Conservation (phyloP, 768 basidiomycete genomes). For the Leucosporidium scottii region DNA sequence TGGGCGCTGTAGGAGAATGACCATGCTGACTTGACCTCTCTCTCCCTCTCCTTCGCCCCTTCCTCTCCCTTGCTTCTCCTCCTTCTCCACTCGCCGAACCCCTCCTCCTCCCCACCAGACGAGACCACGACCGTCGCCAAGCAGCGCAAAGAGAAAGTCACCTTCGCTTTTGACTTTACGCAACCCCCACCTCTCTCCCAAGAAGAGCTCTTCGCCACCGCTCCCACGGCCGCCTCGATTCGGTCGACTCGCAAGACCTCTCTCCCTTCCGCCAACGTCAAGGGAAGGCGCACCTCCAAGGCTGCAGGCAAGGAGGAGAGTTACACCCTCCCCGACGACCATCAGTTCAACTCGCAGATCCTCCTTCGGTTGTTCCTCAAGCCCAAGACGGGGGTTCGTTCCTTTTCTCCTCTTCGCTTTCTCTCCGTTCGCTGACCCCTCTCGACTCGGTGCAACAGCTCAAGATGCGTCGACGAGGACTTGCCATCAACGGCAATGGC, state of each 20-base stretch:
- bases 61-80: constrained; percentile 5
- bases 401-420: background rate
- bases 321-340: constrained; percentile 84
- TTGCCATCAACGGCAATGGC: constrained; percentile 26
- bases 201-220: constrained; percentile 71
- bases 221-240: constrained; percentile 61
- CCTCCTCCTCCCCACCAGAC: background rate
- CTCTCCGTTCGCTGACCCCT: background rate
- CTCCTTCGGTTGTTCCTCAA: constrained; percentile 89
- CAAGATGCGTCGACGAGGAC: constrained; percentile 74
- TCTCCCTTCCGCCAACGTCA: constrained; percentile 41
- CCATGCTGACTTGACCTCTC: too few species aligned
- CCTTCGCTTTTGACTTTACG: constrained; percentile 73
- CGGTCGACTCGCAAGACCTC: constrained; percentile 56
- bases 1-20: too few species aligned
- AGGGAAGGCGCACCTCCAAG: constrained; percentile 34
- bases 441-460: constrained; percentile 50
- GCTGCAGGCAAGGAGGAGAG: constrained; percentile 57
- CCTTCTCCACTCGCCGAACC: background rate
- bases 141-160: constrained; percentile 53
- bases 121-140: constrained; percentile 7
- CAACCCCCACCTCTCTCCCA: constrained; percentile 54
- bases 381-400: constrained; percentile 80
- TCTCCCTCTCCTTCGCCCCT: too few species aligned
- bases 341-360: constrained; percentile 89